Percentiles rank a stretch among this genome's conserved stretches.
These are phyloP conservation scores for Wickerhamiella cacticola DNA, from an alignment of 805 yeast species.

Conservation along the genomic window DNA sequence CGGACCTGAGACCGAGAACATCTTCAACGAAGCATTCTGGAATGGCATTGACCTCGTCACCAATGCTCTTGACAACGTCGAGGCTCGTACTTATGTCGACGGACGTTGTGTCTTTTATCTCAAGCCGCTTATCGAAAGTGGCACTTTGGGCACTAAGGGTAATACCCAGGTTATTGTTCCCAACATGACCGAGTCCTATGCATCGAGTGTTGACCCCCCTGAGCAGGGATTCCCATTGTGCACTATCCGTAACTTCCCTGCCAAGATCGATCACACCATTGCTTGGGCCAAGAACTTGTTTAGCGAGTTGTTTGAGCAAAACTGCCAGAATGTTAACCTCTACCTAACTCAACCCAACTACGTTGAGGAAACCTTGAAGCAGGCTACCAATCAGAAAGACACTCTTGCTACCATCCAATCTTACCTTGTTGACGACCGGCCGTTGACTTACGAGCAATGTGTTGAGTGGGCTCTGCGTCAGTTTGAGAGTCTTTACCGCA, in stretches of 20 bases:
- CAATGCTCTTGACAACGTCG: conserved; percentile 94
- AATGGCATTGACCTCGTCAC: conserved; percentile 72
- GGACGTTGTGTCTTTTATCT: conserved; percentile 89
- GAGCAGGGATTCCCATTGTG: conserved; percentile 96
- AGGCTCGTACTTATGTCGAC: conserved; percentile 95
- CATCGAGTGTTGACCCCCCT: conserved; percentile 96
- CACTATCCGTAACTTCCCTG: conserved; percentile 94
- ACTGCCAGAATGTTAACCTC: conserved; percentile 87
- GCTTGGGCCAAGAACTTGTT: conserved; percentile 97
- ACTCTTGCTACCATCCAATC: conserved; percentile 63
- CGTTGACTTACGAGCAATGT: conserved; percentile 85
- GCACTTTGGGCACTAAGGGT: conserved; percentile 97
- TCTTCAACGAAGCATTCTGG: conserved; percentile 84
- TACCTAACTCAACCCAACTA: conserved; percentile 85
- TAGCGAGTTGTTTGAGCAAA: conserved; percentile 80
- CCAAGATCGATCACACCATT: conserved; percentile 95
- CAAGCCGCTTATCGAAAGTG: conserved; percentile 87
- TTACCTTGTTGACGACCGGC: conserved; percentile 65
- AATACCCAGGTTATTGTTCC: conserved; percentile 96
- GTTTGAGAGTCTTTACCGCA: conserved; percentile 72
- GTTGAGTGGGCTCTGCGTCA: conserved; percentile 87
- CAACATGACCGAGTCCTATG: conserved; percentile 83
- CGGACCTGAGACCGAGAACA: conserved; percentile 81
- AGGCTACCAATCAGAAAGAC: conserved; percentile 82
- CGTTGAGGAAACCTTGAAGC: conserved; percentile 83